A percentile compares a stretch with the other conserved stretches of the same genome.
Conservation (phyloP, 768 basidiomycete genomes). For the Podaxis sp. region DNA sequence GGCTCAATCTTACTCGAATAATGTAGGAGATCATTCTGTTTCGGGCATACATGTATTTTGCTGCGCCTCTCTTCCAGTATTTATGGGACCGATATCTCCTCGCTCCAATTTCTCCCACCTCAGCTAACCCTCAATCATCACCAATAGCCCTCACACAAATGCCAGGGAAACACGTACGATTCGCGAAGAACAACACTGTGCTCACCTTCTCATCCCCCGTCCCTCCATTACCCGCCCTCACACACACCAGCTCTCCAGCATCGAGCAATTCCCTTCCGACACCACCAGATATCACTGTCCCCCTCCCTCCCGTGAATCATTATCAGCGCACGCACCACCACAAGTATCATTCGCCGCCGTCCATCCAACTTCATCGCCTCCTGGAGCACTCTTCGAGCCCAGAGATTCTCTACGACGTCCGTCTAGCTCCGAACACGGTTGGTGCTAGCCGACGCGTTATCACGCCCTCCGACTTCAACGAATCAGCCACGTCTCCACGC, state of each 20-base stretch:
- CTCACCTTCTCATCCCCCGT: not conserved
- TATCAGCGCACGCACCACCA: not conserved
- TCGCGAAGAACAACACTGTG: not conserved
- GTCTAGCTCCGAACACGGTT: not conserved
- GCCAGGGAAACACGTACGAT: conserved; percentile 7
- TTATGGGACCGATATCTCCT: not conserved
- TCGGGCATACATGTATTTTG: not conserved
- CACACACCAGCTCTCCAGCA: not conserved
- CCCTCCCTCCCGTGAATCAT: not conserved
- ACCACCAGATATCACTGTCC: not conserved
- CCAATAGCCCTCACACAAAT: not conserved
- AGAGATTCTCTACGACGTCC: conserved; percentile 5
- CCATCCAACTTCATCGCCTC: not conserved
- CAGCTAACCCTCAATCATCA: not conserved
- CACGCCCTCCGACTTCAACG: not conserved
- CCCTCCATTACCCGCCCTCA: not conserved
- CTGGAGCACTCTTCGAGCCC: conserved; percentile 2
- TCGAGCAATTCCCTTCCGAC: conserved; percentile 5
- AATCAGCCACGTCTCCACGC: not conserved
- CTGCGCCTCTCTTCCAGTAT: not conserved
- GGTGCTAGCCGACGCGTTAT: not conserved
- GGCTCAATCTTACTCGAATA: not conserved
- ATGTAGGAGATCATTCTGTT: not conserved
- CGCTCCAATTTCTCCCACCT: not conserved
- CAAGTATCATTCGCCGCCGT: not conserved